Conservation (phyloP, 2,329 filamentous ascomycete genomes). For the Ascomycota sp. region DNA sequence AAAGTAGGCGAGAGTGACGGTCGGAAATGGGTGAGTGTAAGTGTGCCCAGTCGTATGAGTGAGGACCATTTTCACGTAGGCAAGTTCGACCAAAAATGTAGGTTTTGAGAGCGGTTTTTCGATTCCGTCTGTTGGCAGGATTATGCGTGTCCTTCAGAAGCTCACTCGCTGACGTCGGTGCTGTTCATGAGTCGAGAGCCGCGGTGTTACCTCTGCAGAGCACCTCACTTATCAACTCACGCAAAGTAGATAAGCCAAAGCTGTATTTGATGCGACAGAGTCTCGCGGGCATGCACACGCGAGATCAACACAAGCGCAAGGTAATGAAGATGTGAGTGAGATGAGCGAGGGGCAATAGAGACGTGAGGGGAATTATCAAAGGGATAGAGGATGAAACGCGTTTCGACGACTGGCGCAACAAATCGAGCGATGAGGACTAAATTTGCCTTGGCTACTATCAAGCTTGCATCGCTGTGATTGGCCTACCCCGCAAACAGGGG, state of each 20-base stretch:
- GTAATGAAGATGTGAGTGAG: no score
- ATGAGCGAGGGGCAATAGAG: not conserved
- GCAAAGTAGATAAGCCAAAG: not conserved
- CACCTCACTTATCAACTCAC: not conserved
- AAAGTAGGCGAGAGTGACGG: conserved; percentile 76
- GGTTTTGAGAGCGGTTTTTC: not conserved
- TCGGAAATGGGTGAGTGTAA: conserved; percentile 66
- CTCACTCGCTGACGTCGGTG: conserved; percentile 6
- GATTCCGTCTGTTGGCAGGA: not conserved
- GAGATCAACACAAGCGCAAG: no score
- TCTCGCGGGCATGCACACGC: no score
- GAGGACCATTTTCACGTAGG: conserved; percentile 32
- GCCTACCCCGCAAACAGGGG: conserved; percentile 5
- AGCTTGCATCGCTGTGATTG: conserved; percentile 8
- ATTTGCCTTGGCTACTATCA: conserved; percentile 3
- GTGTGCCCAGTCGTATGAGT: conserved; percentile 46
- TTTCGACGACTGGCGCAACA: conserved; percentile 1
- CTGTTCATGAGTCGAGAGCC: conserved; percentile 6
- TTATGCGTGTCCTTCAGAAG: conserved; percentile 3
- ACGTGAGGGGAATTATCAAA: not conserved
- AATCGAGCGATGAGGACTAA: conserved; percentile 6
- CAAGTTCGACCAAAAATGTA: not conserved
- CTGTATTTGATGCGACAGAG: no score
- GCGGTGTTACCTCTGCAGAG: conserved; percentile 1
- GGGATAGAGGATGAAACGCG: not conserved